Conservation (phyloP, 805 yeast genomes). For the Scheffersomyces spartinae region DNA sequence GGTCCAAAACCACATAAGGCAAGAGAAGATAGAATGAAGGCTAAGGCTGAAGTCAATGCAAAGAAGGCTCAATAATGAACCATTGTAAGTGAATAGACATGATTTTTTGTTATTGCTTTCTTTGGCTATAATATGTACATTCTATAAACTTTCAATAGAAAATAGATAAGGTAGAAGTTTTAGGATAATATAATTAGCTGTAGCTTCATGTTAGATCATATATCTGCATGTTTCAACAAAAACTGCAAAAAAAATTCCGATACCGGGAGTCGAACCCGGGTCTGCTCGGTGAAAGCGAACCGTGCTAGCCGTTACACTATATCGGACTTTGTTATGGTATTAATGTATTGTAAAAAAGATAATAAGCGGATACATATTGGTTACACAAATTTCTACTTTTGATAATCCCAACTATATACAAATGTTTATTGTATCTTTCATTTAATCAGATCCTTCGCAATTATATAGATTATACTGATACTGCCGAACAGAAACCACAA, state of each 20-base stretch:
- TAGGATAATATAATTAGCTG: not conserved
- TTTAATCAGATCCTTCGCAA: too few relatives aligned
- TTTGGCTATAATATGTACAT: not conserved
- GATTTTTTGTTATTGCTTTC: not conserved
- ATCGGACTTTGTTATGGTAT: too few relatives aligned
- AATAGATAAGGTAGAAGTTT: not conserved
- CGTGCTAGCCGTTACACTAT: constrained; percentile 44
- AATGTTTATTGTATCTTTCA: too few relatives aligned
- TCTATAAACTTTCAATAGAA: not conserved
- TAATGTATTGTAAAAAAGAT: too few relatives aligned
- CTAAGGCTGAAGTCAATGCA: constrained; percentile 38
- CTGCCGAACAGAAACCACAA: too few relatives aligned
- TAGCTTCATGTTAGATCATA: not conserved
- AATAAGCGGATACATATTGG: too few relatives aligned
- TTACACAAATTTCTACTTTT: too few relatives aligned
- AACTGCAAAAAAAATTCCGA: constrained; percentile 18
- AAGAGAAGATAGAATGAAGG: constrained; percentile 56
- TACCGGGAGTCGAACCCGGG: constrained; percentile 47
- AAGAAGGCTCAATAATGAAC: too few relatives aligned
- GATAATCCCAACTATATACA: too few relatives aligned
- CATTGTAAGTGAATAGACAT: not conserved
- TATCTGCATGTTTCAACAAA: not conserved
- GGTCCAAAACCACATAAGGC: constrained; percentile 69
- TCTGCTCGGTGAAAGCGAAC: constrained; percentile 44
- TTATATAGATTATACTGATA: too few relatives aligned